Evolutionary conservation across 768 basidiomycete species (phyloP).

Genomic region (Suillus clintonianus): DNA sequence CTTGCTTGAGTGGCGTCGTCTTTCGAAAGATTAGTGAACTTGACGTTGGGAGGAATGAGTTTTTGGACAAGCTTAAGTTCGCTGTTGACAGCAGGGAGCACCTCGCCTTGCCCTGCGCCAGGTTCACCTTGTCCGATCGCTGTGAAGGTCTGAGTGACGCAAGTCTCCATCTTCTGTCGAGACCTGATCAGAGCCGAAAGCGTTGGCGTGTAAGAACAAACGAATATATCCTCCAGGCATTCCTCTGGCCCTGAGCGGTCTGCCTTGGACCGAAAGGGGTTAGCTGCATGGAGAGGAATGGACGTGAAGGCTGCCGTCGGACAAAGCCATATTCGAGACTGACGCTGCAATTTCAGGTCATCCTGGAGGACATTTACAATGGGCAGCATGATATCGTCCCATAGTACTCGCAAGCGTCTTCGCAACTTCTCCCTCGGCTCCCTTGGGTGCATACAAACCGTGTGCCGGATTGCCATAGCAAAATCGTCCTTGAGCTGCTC

Average conservation of each 20-base stretch:
- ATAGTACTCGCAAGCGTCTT: background rate
- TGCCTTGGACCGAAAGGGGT: constrained; percentile 24
- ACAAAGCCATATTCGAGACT: constrained; percentile 12
- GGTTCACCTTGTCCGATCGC: constrained; percentile 8
- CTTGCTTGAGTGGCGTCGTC: background rate
- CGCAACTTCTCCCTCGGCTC: background rate
- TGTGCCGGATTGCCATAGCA: constrained; percentile 4
- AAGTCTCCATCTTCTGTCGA: background rate
- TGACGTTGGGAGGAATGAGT: constrained; percentile 11
- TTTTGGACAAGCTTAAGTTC: constrained; percentile 18
- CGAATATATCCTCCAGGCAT: constrained; percentile 3
- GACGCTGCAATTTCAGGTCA: rapidly evolving
- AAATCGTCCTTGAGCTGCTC: constrained; percentile 9
- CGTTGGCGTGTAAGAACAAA: constrained; percentile 12
- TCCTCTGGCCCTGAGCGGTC: background rate
- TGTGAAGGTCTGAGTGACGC: background rate
- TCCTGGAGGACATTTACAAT: background rate
- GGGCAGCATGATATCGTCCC: constrained; percentile 2
- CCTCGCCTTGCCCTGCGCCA: background rate
- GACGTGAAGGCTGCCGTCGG: constrained; percentile 9
- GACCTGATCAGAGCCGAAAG: constrained; percentile 11
- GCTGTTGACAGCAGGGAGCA: background rate
- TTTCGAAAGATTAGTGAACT: background rate
- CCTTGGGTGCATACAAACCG: constrained; percentile 14
- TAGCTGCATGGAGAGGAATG: constrained; percentile 21